phyloP scores from a whole-genome alignment of 441 rosid species.

The Erysimum cheiri region DNA sequence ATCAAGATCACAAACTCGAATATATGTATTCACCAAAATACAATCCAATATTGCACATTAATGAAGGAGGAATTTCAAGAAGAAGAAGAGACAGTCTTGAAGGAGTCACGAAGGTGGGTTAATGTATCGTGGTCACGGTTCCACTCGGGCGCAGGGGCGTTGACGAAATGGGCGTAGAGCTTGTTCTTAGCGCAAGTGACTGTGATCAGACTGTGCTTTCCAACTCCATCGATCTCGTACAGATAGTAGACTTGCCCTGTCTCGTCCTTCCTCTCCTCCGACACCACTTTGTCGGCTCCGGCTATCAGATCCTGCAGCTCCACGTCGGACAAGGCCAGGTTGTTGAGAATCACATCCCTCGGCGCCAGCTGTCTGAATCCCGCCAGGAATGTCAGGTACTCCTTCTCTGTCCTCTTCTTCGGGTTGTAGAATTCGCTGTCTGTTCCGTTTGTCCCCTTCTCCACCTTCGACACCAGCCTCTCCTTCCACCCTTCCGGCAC shows the following conservation, averaged over 20 bases:
- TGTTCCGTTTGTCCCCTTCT: slow-evolving; percentile 95
- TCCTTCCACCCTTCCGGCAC: slow-evolving; percentile 96
- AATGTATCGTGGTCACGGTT: slow-evolving; percentile 69
- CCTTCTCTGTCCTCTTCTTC: slow-evolving; percentile 76
- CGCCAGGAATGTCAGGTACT: slow-evolving; percentile 79
- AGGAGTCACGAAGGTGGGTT: slow-evolving; percentile 85
- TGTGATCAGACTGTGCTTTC: slow-evolving; percentile 79
- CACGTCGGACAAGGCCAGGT: slow-evolving; percentile 84
- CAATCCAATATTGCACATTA: slow-evolving; percentile 5
- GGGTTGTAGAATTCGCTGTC: slow-evolving; percentile 95
- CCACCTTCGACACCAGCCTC: slow-evolving; percentile 82
- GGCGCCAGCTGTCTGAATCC: slow-evolving; percentile 85
- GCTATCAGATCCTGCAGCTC: slow-evolving; percentile 81
- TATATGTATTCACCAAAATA: slow-evolving; percentile 5
- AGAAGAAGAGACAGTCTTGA: slow-evolving; percentile 55
- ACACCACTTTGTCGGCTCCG: slow-evolving; percentile 64
- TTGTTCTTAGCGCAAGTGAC: slow-evolving; percentile 89
- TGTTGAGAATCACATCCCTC: slow-evolving; percentile 68
- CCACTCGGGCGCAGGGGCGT: slow-evolving; percentile 87
- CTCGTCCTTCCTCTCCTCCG: slow-evolving; percentile 75
- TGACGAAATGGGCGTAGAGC: slow-evolving; percentile 90
- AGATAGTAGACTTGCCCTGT: slow-evolving; percentile 78
- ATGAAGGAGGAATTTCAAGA: slow-evolving; percentile 21
- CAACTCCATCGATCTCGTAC: slow-evolving; percentile 80
- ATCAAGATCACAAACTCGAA: slow-evolving; percentile 4